Evolutionary conservation across 495 filamentous ascomycete species (phyloP).

Genomic region (Aspergillus sclerotiicarbonarius): DNA sequence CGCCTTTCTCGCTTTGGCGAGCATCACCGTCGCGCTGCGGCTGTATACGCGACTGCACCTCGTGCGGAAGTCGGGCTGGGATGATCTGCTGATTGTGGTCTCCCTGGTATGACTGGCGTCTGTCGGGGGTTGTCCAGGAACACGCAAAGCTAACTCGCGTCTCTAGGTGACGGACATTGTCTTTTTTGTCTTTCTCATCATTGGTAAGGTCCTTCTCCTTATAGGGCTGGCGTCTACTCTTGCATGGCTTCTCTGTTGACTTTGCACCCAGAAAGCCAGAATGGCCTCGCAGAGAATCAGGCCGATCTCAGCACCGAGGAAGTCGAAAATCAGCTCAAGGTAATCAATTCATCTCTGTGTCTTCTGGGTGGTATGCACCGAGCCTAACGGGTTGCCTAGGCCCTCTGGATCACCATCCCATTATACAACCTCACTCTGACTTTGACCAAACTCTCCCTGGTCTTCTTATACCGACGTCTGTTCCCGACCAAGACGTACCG

Average conservation of each 20-base stretch:
- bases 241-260: neutral
- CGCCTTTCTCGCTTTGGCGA: slow-evolving; percentile 25
- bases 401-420: slow-evolving; percentile 36
- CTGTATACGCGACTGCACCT: slow-evolving; percentile 32
- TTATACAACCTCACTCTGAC: slow-evolving; percentile 45
- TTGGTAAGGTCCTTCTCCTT: slow-evolving; percentile 22
- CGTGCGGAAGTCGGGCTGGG: slow-evolving; percentile 32
- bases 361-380: neutral
- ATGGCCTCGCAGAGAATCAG: slow-evolving; percentile 17
- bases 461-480: slow-evolving; percentile 39
- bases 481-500: slow-evolving; percentile 33
- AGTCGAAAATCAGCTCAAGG: slow-evolving; percentile 16
- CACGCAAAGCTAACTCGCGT: neutral
- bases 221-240: neutral
- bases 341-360: neutral
- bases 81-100: slow-evolving; percentile 32
- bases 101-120: slow-evolving; percentile 28
- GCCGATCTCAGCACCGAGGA: neutral
- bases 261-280: slow-evolving; percentile 11
- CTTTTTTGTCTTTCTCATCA: slow-evolving; percentile 28
- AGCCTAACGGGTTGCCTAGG: slow-evolving; percentile 20
- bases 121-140: neutral
- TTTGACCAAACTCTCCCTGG: slow-evolving; percentile 45
- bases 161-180: slow-evolving; percentile 19
- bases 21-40: slow-evolving; percentile 30